Percentiles rank a stretch among this genome's conserved stretches.
These are phyloP conservation scores for Melastoma malabathricum DNA, from an alignment of 345 rosid species.

Conservation along the genomic window DNA sequence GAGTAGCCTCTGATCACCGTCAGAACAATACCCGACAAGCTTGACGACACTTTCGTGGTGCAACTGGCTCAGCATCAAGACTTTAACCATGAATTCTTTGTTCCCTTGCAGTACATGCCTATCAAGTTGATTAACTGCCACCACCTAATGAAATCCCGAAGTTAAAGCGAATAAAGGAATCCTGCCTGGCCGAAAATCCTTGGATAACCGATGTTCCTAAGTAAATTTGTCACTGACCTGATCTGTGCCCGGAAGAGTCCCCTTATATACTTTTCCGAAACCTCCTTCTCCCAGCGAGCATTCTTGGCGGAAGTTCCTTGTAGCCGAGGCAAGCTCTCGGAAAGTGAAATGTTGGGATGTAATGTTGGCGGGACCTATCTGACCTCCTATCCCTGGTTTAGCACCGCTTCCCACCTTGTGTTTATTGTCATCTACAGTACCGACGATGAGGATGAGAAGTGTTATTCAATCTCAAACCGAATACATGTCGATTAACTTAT, in stretches of 20 bases:
- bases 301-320: conserved; percentile 23
- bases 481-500: not conserved
- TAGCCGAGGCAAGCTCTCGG: conserved; percentile 21
- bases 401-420: conserved; percentile 7
- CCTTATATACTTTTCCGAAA: conserved; percentile 21
- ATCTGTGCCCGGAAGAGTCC: conserved; percentile 14
- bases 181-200: not conserved
- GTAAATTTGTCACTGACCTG: conserved; percentile 11
- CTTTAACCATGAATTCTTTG: conserved; percentile 21
- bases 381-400: conserved; percentile 3
- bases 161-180: not conserved
- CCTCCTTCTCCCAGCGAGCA: conserved; percentile 21
- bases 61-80: conserved; percentile 12
- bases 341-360: conserved; percentile 15
- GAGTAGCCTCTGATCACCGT: conserved; percentile 21
- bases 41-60: conserved; percentile 19
- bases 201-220: not conserved
- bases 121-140: conserved; percentile 23
- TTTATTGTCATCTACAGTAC: conserved; percentile 14
- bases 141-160: conserved; percentile 10
- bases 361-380: conserved; percentile 9
- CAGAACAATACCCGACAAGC: conserved; percentile 22
- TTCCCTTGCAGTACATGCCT: conserved; percentile 18
- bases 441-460: not conserved
- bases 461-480: not conserved